Evolutionary conservation across 139 green algal genomes (phyloP), one percentile per base, ranked within the genome.

Genomic region (Nannochloris sp.): DNA sequence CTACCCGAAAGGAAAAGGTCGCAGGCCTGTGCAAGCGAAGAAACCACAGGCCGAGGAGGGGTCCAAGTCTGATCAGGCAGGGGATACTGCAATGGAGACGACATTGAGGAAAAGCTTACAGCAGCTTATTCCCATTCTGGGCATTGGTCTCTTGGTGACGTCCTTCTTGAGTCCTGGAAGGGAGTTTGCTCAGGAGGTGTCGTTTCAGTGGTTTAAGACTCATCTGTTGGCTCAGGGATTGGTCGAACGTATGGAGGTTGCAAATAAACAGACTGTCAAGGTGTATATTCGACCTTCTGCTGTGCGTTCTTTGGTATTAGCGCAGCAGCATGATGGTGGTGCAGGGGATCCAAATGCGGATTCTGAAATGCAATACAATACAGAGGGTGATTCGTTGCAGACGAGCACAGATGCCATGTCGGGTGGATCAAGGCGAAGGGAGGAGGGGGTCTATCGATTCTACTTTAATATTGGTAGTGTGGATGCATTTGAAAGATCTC

Each of bases 391-490:
- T 62, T 43, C 46, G 17, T 4, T 10, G 29, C 26, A 10, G 46
- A 26, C 36, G 6, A 30, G 13, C 5, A 49, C 3, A 9, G 49
- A 33, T 33, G 33, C 25, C 29, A 36, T 9, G 60, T 49, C 25
- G 16, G 23, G 11, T 11, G 12, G 30, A 29, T 11, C 46, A 28
- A 25, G 17, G 12, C 37, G 67, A 29, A 40, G 23, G 25, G 49
- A 43, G 2, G 55, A 30, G 13, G 44, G 57, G 17, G 62, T 68
- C 30, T 86, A 86, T 72, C 81, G 79, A 56, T 98, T 86, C 76
- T 93, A 78, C 74, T 98, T 99, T 81, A 88, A 96, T 72, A 96
- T 99, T n/a, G 93, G 94, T 49, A 85, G 68, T 50, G 77, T 95
- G 13, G 92, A 98, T 57, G 75, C 78, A 26, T 98, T 99, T 75